phyloP scores from a whole-genome alignment of 495 filamentous ascomycete genomes.

The Patellaria atrata region DNA sequence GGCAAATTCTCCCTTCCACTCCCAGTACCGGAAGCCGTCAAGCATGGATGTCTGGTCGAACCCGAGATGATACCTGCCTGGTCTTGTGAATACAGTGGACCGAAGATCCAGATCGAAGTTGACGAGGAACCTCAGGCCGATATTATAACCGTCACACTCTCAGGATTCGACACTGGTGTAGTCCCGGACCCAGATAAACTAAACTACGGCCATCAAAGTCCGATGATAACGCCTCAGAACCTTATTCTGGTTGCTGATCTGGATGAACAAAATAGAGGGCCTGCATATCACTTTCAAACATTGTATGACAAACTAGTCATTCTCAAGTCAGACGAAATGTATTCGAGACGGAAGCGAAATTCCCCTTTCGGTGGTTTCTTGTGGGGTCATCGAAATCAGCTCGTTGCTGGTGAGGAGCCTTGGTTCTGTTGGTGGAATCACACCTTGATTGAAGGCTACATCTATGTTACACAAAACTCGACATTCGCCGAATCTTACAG shows the following conservation, averaged over 20 bases:
- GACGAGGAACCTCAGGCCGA: conserved; percentile 17
- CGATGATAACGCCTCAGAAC: conserved; percentile 35
- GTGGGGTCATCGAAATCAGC: conserved; percentile 23
- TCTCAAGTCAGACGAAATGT: conserved; percentile 40
- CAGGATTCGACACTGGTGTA: no score
- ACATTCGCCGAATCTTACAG: not conserved
- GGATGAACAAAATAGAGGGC: conserved; percentile 45
- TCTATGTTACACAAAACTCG: conserved; percentile 43
- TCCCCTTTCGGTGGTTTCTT: conserved; percentile 2
- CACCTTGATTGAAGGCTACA: conserved; percentile 65
- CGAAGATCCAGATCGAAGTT: conserved; percentile 26
- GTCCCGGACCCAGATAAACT: conserved; percentile 3
- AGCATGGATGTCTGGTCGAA: conserved; percentile 52
- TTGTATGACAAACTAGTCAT: conserved; percentile 75
- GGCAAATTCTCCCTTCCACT: conserved; percentile 50
- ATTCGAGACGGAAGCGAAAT: conserved; percentile 3
- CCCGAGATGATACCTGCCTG: conserved; percentile 48
- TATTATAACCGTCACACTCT: conserved; percentile 18
- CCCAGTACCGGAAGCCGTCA: conserved; percentile 38
- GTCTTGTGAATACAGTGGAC: conserved; percentile 41
- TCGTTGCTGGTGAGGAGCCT: conserved; percentile 47
- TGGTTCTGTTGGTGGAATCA: conserved; percentile 87
- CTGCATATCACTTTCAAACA: conserved; percentile 59
- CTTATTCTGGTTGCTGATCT: conserved; percentile 53
- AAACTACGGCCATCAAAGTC: conserved; percentile 60